Conservation (phyloP, 2,329 filamentous ascomycete genomes). For the Thermomyces lanuginosus region DNA sequence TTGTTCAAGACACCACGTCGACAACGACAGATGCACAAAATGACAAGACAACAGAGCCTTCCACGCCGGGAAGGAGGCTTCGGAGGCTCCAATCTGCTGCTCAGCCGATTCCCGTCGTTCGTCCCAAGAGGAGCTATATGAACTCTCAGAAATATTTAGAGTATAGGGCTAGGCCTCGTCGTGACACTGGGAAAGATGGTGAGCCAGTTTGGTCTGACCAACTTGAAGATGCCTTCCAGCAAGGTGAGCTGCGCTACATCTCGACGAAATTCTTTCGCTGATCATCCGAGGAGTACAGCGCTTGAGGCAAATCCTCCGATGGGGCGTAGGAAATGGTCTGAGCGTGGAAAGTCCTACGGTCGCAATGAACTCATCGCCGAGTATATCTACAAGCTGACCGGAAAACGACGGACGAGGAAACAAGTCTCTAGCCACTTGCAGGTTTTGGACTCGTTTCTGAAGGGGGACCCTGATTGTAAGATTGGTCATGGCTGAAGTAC, state of each 20-base stretch:
- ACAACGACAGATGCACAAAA: conserved; percentile 12
- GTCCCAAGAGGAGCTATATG: conserved; percentile 17
- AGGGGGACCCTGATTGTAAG: conserved; percentile 37
- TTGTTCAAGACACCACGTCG: conserved; percentile 13
- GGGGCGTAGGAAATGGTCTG: conserved; percentile 38
- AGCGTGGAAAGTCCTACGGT: conserved; percentile 38
- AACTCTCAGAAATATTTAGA: conserved; percentile 29
- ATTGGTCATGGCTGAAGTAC: conserved; percentile 3
- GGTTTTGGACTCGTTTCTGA: conserved; percentile 41
- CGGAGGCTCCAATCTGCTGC: conserved; percentile 21
- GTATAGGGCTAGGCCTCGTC: conserved; percentile 27
- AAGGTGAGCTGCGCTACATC: conserved; percentile 19
- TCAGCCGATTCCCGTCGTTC: conserved; percentile 7
- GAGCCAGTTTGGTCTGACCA: conserved; percentile 31
- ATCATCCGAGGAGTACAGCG: conserved; percentile 16
- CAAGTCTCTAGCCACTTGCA: conserved; percentile 50
- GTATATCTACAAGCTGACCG: conserved; percentile 40
- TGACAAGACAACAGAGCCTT: conserved; percentile 13
- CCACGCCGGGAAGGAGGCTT: conserved; percentile 20
- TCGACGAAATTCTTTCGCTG: background rate
- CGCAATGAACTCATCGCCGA: conserved; percentile 47
- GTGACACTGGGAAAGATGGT: conserved; percentile 28
- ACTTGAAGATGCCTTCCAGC: conserved; percentile 32
- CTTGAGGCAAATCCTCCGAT: conserved; percentile 41
- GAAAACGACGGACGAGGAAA: conserved; percentile 37